phyloP scores from a whole-genome alignment of 139 green algal genomes.

The Chlorella vulgaris region DNA sequence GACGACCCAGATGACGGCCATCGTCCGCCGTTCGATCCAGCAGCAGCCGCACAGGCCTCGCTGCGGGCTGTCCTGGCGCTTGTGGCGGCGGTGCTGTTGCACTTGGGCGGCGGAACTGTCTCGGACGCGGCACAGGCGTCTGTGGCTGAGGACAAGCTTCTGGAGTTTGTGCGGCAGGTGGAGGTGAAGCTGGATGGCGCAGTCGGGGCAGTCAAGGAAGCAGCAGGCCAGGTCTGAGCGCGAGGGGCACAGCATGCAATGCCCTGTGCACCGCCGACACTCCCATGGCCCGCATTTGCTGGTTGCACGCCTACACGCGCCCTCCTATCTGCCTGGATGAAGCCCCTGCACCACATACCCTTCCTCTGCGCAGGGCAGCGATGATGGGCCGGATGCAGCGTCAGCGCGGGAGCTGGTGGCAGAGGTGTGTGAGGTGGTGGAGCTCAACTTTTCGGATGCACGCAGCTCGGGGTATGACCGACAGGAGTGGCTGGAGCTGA shows the following conservation, averaged over 20 bases:
- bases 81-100: slow-evolving; percentile 15
- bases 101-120: slow-evolving; percentile 20
- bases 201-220: slow-evolving; percentile 16
- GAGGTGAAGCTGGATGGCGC: slow-evolving; percentile 24
- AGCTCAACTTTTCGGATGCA: slow-evolving; percentile 79
- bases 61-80: background rate
- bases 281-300: too few relatives aligned
- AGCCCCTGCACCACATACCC: background rate
- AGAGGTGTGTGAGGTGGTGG: slow-evolving; percentile 71
- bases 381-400: background rate
- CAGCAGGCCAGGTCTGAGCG: background rate
- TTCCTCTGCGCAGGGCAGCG: slow-evolving; percentile 4
- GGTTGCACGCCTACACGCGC: background rate
- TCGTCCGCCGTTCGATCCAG: too few relatives aligned
- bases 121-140: slow-evolving; percentile 7
- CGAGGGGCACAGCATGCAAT: too few relatives aligned
- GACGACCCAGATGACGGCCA: too few relatives aligned
- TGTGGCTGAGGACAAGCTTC: slow-evolving; percentile 39
- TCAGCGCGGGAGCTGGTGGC: background rate
- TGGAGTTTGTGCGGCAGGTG: slow-evolving; percentile 32
- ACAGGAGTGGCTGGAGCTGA: slow-evolving; percentile 50
- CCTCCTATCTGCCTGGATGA: background rate
- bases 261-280: background rate
- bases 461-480: slow-evolving; percentile 58
- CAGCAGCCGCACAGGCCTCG: background rate